Evolutionary conservation across 306 rosid genomes (phyloP).

Genomic region (Trifolium fragiferum): DNA sequence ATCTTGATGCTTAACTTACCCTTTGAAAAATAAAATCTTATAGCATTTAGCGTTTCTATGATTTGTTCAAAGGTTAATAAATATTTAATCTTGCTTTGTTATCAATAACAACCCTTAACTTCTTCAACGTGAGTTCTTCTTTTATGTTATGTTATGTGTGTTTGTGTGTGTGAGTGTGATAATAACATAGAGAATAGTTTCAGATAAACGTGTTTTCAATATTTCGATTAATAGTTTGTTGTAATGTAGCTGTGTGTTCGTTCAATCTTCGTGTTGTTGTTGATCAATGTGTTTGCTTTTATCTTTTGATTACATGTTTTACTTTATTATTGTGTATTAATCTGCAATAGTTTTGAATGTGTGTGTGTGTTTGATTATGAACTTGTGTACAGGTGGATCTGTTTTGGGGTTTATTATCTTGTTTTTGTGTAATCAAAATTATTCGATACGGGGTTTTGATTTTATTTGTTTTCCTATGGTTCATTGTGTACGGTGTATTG

Average conservation of each 20-base stretch:
- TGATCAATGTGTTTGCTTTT: not conserved
- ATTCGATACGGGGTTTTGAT: no score
- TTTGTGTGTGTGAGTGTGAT: not conserved
- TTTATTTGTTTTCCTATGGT: not conserved
- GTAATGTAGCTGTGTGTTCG: not conserved
- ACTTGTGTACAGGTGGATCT: not conserved
- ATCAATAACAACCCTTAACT: not conserved
- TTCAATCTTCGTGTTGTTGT: not conserved
- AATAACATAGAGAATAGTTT: not conserved
- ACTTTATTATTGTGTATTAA: not conserved
- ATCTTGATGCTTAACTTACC: not conserved
- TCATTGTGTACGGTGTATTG: not conserved
- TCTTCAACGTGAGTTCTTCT: constrained; percentile 1
- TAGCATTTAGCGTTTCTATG: not conserved
- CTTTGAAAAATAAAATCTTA: not conserved
- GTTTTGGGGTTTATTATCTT: not conserved
- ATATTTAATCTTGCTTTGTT: not conserved
- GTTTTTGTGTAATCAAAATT: no score
- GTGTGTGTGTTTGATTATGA: not conserved
- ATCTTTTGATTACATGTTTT: not conserved
- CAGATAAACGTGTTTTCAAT: no score
- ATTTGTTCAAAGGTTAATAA: not conserved
- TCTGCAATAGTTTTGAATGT: not conserved
- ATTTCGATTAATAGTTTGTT: not conserved
- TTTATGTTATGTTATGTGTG: not conserved